Evolutionary conservation across 768 basidiomycete genomes (phyloP).

Genomic region (Clitopilus passeckerianus): DNA sequence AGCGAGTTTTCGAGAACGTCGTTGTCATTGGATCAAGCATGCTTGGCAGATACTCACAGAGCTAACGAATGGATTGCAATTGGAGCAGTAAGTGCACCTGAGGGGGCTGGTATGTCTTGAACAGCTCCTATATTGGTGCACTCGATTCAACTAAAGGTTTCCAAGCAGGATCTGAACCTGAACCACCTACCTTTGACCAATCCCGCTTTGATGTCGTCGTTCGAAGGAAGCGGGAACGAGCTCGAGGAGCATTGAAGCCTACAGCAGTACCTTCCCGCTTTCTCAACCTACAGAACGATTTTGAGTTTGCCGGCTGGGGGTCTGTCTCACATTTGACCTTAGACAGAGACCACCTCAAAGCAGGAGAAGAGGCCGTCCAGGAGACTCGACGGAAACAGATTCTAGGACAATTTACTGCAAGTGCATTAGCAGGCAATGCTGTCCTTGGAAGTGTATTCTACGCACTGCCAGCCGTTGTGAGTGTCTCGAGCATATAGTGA

Average conservation of each 20-base stretch:
- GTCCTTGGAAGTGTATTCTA: constrained; percentile 69
- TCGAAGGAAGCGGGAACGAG: constrained; percentile 51
- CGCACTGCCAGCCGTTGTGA: constrained; percentile 60
- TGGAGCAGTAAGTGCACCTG: not conserved
- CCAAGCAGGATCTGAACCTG: not conserved
- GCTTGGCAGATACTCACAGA: not conserved
- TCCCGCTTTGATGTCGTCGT: constrained; percentile 53
- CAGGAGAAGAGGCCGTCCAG: constrained; percentile 25
- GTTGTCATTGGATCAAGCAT: not conserved
- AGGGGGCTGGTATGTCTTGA: not conserved
- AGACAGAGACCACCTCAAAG: constrained; percentile 31
- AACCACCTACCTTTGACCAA: constrained; percentile 40
- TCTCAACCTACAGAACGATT: constrained; percentile 54
- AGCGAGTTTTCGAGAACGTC: not conserved
- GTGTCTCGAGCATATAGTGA: constrained; percentile 58
- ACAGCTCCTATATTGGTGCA: not conserved
- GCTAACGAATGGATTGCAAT: not conserved
- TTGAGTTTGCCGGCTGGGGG: constrained; percentile 76
- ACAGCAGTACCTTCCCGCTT: constrained; percentile 51
- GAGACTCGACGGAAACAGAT: constrained; percentile 27
- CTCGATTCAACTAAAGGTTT: not conserved
- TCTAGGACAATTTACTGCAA: constrained; percentile 61
- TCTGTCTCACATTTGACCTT: constrained; percentile 43
- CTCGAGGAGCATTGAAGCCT: constrained; percentile 37
- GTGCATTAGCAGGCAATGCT: constrained; percentile 63